Conservation (phyloP, 306 rosid species). For the Cicer yamashitae region DNA sequence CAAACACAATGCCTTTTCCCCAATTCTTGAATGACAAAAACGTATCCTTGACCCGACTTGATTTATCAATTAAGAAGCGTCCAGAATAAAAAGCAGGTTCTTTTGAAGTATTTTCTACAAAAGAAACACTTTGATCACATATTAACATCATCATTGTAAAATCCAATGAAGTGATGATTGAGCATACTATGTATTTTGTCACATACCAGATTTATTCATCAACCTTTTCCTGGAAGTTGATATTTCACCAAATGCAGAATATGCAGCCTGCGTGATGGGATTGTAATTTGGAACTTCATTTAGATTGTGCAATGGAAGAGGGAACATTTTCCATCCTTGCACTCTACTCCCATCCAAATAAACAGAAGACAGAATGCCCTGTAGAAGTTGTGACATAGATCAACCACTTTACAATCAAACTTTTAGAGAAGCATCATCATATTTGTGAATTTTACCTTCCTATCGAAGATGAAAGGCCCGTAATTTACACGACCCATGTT, state of each 20-base stretch:
- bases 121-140: slow-evolving; percentile 40
- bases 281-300: slow-evolving; percentile 60
- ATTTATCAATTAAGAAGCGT: slow-evolving; percentile 63
- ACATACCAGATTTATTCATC: slow-evolving; percentile 57
- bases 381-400: slow-evolving; percentile 44
- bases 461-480: slow-evolving; percentile 76
- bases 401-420: slow-evolving; percentile 35
- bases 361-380: slow-evolving; percentile 94
- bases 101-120: slow-evolving; percentile 60
- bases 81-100: slow-evolving; percentile 85
- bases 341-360: slow-evolving; percentile 61
- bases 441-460: slow-evolving; percentile 67
- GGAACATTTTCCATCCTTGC: slow-evolving; percentile 74
- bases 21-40: slow-evolving; percentile 75
- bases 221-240: slow-evolving; percentile 48
- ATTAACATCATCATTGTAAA: slow-evolving; percentile 28
- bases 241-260: slow-evolving; percentile 47
- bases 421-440: slow-evolving; percentile 18
- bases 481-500: slow-evolving; percentile 91
- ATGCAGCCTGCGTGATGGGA: slow-evolving; percentile 51
- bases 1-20: slow-evolving; percentile 85
- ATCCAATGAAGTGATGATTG: slow-evolving; percentile 27
- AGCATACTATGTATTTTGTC: slow-evolving; percentile 28
- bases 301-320: slow-evolving; percentile 71
- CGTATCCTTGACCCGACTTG: slow-evolving; percentile 66